phyloP scores from a whole-genome alignment of 202 grass and related monocot species.

The Brachypodium distachyon region DNA sequence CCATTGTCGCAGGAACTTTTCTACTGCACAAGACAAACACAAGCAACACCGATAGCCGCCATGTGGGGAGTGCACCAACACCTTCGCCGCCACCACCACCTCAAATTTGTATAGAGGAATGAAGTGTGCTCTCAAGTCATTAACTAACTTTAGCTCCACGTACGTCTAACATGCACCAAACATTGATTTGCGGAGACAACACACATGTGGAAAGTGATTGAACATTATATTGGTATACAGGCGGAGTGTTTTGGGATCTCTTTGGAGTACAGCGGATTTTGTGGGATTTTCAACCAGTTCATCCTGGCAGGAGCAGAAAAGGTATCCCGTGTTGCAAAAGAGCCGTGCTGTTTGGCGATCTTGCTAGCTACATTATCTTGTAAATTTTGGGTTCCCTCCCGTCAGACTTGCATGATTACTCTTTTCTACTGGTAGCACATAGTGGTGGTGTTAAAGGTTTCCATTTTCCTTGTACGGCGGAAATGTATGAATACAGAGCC shows the following conservation, averaged over 20 bases:
- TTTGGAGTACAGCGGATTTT: not conserved
- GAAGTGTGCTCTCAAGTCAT: conserved; percentile 15
- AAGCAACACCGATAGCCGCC: conserved; percentile 15
- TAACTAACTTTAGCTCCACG: conserved; percentile 14
- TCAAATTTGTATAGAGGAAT: conserved; percentile 31
- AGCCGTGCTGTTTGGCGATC: not conserved
- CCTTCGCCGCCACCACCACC: not conserved
- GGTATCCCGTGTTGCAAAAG: not conserved
- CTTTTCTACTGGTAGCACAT: not conserved
- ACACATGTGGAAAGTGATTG: not conserved
- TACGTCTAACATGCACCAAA: not conserved
- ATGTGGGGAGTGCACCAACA: conserved; percentile 32
- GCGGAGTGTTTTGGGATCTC: not conserved
- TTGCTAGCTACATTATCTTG: not conserved
- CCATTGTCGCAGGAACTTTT: conserved; percentile 62
- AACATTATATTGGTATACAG: not conserved
- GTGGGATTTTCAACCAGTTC: not conserved
- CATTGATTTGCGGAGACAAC: not conserved
- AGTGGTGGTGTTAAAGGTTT: not conserved
- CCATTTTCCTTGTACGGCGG: not conserved
- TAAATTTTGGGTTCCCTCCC: not conserved
- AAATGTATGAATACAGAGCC: not conserved
- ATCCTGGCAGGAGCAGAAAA: not conserved
- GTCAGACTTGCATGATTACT: not conserved
- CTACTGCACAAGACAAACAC: conserved; percentile 64